Conservation (phyloP, 208 protist species). For the Leishmania amazonensis region DNA sequence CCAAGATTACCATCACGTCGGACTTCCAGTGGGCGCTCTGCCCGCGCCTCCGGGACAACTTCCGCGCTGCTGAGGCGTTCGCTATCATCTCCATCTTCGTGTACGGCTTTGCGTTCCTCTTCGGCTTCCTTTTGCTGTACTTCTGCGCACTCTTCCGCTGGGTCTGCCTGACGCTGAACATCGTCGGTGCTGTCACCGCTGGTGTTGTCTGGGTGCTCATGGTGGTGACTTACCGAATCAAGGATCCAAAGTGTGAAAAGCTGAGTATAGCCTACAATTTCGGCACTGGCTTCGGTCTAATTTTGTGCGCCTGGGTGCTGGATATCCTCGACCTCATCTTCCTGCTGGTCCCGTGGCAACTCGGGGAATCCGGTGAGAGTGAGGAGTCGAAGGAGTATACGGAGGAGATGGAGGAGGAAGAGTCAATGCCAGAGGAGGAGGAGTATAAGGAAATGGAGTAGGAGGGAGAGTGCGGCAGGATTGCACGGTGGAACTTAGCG, state of each 20-base stretch:
- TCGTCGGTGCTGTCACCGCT: constrained; percentile 23
- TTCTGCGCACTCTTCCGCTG: constrained; percentile 46
- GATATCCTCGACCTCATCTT: constrained; percentile 41
- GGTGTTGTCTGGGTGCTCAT: constrained; percentile 39
- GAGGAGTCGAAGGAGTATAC: too few species aligned
- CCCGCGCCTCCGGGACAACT: constrained; percentile 24
- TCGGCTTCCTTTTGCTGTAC: constrained; percentile 38
- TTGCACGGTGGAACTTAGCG: too few species aligned
- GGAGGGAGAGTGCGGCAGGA: too few species aligned
- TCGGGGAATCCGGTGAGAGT: too few species aligned
- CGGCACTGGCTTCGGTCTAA: constrained; percentile 46
- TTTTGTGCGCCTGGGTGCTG: constrained; percentile 43
- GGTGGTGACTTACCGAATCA: constrained; percentile 25
- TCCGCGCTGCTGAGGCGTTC: constrained; percentile 46
- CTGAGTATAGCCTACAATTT: constrained; percentile 19
- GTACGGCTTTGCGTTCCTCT: constrained; percentile 16
- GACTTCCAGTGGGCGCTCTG: constrained; percentile 11
- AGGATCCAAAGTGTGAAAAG: neutral
- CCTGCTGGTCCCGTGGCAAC: constrained; percentile 43
- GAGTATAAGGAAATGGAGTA: too few species aligned
- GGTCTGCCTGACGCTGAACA: constrained; percentile 36
- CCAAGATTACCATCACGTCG: constrained; percentile 15
- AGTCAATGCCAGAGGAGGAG: too few species aligned
- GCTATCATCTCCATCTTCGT: constrained; percentile 37
- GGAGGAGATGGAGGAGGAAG: too few species aligned